Evolutionary conservation across 2,329 filamentous ascomycete species (phyloP), one percentile per base, ranked within the genome.

Genomic region (Rhytidhysteron rufulum): DNA sequence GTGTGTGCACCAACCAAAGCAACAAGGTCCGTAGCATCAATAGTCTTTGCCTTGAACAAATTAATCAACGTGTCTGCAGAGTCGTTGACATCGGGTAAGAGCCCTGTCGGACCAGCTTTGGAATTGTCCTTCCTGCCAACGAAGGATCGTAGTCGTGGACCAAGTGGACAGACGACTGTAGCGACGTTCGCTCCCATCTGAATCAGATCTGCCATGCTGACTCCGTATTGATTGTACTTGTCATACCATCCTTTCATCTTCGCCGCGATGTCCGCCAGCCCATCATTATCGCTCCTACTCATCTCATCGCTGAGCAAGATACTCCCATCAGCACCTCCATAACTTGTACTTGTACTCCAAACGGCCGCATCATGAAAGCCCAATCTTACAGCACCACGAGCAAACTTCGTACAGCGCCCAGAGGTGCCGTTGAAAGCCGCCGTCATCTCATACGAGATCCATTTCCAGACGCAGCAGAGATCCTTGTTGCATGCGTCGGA

Each of bases 1-100:
- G 60, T 62, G 36, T 68, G 64, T 4, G 63, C 65, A 11, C 64
- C 63, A 1, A 67, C 50, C 3, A 68, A 50, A 1, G 63, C 63
- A 6, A 61, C 55, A 2, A 68, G 53, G 31, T 65, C 62, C 34
- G 65, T 62, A 8, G 61, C 45, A 35, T 59, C 55, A 33, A 68
- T 65, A 0, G 63, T 66, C 51, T 68, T 68, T 18, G 59, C 62
- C 30, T 54, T 42, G 35, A 67, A 67, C 2, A 67, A 53, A 39
- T 54, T 55, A 40, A 67, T 56, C 6, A 65, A 46, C 22, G 47
- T 55, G 36, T 66, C 61, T 2, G 60, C 57, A 1, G 54, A 57
- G 38, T 61, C 59, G 6, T 47, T 58, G 5, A 58, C 59, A 5
- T 48, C 53, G 2, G 64, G 65, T 1, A 68, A 42, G 3, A 67